Base-by-base conservation (phyloP, 495 filamentous ascomycete genomes). In the Daldinia vernicosa region DNA sequence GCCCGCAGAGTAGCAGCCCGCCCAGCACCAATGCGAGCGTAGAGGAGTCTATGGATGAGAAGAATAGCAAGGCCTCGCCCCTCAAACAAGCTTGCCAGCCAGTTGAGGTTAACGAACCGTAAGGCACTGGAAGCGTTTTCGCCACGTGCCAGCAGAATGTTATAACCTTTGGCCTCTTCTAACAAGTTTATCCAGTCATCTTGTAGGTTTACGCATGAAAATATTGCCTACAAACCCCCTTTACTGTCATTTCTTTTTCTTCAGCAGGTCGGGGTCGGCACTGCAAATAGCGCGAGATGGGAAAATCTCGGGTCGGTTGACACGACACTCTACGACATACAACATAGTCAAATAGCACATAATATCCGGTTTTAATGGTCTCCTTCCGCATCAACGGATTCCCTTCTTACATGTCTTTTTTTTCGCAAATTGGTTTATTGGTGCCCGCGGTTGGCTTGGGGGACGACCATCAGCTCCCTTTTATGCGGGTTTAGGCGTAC, bases 1-100 rank as follows among this genome's bases (percentile, higher is more conserved):
- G 86, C 65, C 89, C 89, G 11, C 87, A 89, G 64, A 91, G 87
- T 75, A 84, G 78, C 73, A 87, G 83, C 58, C 79, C 88, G 4
- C 87, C 88, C 22, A 91, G 87, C 73, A 85, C 86, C 6, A 86
- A 82, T 65, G 83, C 81, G 24, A 87, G 84, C 71, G 74, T 85
- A 17, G 87, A 87, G 15, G 86, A 78, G 30, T 56, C 60, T 57
- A 26, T 50, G 5, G 70, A 74, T 32, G 74, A 74, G 22, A 72
- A 68, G 53, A 67, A 52, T 3, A 47, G 15, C 28, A 58, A 69
- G 65, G 30, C 57, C 35, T 65, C 60, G 9, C 9, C 53, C 17
- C 58, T 62, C 5, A 37, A 45, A 27, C 57, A 69, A 43, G 4
- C 55, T 30, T 67, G 39, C 22, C 28, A 27, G 30, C 17, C 70